Conservation (phyloP, 2,329 filamentous ascomycete species). For the Monosporascus sp. region DNA sequence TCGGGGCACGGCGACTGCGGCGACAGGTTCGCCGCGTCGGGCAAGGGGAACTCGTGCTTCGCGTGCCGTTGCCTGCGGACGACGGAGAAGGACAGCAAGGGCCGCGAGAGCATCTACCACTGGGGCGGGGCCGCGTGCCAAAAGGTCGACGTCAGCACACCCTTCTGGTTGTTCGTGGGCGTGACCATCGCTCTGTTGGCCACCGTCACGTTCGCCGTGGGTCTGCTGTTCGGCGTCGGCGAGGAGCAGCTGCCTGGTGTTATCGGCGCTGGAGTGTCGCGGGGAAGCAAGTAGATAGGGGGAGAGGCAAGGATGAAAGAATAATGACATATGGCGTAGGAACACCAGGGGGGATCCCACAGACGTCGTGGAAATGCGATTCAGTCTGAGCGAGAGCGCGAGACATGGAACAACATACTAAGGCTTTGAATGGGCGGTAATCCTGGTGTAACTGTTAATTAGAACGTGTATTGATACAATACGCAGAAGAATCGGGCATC, state of each 20-base stretch:
- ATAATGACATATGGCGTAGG: neutral
- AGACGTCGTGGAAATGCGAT: no score
- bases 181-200: slow-evolving; percentile 68
- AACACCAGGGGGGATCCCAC: no score
- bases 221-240: slow-evolving; percentile 77
- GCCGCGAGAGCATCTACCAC: slow-evolving; percentile 52
- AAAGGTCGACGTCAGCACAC: slow-evolving; percentile 83
- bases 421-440: slow-evolving; percentile 1
- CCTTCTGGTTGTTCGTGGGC: slow-evolving; percentile 81
- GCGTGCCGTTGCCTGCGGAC: slow-evolving; percentile 69
- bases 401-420: no score
- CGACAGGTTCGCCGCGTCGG: slow-evolving; percentile 52
- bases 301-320: neutral
- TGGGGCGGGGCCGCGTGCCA: slow-evolving; percentile 87
- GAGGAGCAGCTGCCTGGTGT: slow-evolving; percentile 87
- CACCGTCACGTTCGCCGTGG: slow-evolving; percentile 65
- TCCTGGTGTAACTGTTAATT: slow-evolving; percentile 8
- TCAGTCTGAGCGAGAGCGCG: no score
- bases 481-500: slow-evolving; percentile 6
- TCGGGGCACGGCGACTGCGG: slow-evolving; percentile 75
- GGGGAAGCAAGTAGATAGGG: slow-evolving; percentile 49
- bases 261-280: slow-evolving; percentile 88
- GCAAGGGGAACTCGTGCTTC: slow-evolving; percentile 57
- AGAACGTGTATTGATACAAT: slow-evolving; percentile 13
- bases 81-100: slow-evolving; percentile 38